phyloP scores from a whole-genome alignment of 441 rosid genomes.

The Pelargonium citronellum region DNA sequence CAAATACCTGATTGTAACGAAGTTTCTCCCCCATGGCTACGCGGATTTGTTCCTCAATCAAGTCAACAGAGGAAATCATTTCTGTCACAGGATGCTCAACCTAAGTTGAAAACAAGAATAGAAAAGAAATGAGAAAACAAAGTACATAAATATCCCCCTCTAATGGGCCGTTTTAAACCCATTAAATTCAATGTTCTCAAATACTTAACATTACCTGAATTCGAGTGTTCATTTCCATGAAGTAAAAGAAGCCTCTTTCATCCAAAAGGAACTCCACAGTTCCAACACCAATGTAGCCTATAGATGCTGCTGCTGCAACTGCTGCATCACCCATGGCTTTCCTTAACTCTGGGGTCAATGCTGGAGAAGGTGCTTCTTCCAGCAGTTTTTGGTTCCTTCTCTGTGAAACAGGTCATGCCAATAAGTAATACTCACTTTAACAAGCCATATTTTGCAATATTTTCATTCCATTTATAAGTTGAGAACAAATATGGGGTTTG shows the following conservation, averaged over 20 bases:
- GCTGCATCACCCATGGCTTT: slow-evolving; percentile 99
- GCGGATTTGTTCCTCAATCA: slow-evolving; percentile 91
- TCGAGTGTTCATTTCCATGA: slow-evolving; percentile 99
- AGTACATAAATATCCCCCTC: slow-evolving; percentile 2
- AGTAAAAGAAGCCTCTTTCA: slow-evolving; percentile 91
- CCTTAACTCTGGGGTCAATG: slow-evolving; percentile 79
- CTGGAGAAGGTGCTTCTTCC: slow-evolving; percentile 99
- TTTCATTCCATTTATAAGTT: background rate
- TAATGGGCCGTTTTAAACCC: background rate
- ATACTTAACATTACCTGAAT: slow-evolving; percentile 56
- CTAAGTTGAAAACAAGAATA: slow-evolving; percentile 31
- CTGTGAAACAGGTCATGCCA: slow-evolving; percentile 35
- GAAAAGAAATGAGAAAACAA: slow-evolving; percentile 17
- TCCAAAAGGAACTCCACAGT: slow-evolving; percentile 95
- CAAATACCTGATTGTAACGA: slow-evolving; percentile 62
- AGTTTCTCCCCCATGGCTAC: slow-evolving; percentile 97
- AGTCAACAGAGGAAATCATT: slow-evolving; percentile 94
- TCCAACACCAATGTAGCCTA: slow-evolving; percentile 94
- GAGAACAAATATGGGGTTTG: background rate
- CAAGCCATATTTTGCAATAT: slow-evolving; percentile 9
- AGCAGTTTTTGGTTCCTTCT: slow-evolving; percentile 89
- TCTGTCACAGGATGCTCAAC: slow-evolving; percentile 98
- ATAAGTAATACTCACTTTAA: background rate
- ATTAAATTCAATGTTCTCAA: slow-evolving; percentile 13
- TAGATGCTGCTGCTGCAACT: slow-evolving; percentile 93